A percentile compares a stretch with the other conserved stretches of the same genome.
These are phyloP conservation scores for Dendrothele bispora DNA, from an alignment of 768 basidiomycete species.

Conservation along the genomic window DNA sequence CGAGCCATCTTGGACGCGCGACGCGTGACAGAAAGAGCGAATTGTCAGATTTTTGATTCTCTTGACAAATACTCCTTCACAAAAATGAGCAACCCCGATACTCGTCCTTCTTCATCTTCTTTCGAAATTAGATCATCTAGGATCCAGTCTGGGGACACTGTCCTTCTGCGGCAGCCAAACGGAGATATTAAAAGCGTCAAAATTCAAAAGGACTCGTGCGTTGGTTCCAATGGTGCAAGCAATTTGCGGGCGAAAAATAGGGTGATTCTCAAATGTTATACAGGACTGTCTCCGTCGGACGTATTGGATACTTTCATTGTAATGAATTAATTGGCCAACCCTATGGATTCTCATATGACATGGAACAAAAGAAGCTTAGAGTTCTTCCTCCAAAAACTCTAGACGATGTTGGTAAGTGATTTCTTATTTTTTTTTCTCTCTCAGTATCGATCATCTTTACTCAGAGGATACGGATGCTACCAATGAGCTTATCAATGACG, in stretches of 20 bases:
- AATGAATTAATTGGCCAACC: slow-evolving; percentile 79
- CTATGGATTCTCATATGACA: slow-evolving; percentile 89
- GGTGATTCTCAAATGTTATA: background rate
- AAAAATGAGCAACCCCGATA: too few relatives aligned
- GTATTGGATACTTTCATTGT: slow-evolving; percentile 80
- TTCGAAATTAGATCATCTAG: slow-evolving; percentile 23
- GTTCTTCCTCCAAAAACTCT: slow-evolving; percentile 61
- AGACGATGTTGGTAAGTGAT: slow-evolving; percentile 75
- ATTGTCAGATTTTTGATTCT: too few relatives aligned
- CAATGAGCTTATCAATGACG: slow-evolving; percentile 93
- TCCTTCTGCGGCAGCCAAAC: slow-evolving; percentile 78
- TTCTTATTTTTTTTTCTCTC: slow-evolving; percentile 1
- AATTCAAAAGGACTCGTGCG: slow-evolving; percentile 72
- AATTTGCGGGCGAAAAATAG: slow-evolving; percentile 3
- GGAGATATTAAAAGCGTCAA: slow-evolving; percentile 77
- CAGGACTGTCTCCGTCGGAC: slow-evolving; percentile 77
- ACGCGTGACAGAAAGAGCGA: too few relatives aligned
- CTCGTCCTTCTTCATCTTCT: background rate
- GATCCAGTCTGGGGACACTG: slow-evolving; percentile 72
- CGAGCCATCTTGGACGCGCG: background rate
- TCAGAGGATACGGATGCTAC: slow-evolving; percentile 96
- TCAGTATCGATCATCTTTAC: slow-evolving; percentile 7
- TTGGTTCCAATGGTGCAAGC: slow-evolving; percentile 13
- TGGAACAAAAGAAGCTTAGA: slow-evolving; percentile 67
- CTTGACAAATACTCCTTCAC: too few relatives aligned